Evolutionary conservation across 1,139 yeast genomes (phyloP), one percentile per base, ranked within the genome.

Genomic region (Saccharomycopsis phalli): DNA sequence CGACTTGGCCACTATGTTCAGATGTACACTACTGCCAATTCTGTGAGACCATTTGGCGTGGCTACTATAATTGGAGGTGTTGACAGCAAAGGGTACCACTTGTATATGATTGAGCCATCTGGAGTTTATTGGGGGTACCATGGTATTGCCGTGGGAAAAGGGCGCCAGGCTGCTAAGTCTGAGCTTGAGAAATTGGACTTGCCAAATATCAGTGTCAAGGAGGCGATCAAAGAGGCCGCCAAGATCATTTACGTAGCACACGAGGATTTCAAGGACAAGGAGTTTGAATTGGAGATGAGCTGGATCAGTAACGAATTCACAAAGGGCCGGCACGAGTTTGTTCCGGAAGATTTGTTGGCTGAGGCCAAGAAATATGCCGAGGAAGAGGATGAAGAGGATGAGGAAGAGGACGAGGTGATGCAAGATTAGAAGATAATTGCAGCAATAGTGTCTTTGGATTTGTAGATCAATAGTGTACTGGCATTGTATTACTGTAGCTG

Each of bases 121-220:
- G 98, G 99, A 47, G 70, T 87, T 1, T 83, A 79, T 56, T 91
- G 98, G 97, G 99, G 99, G 36, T 93, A 91, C 62, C 72, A 74
- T 41, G 98, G 96, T 44, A 95, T 96, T 37, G 98, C 98, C 27
- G 77, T 96, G 4, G 99, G 99, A 47, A 93, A 91, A 61, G 98
- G 98, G 35, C 78, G 97, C 60, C 98, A 91, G 62, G 75, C 86
- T 20, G 98, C 98, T 45, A 88, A 87, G 62, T 82, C 91, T 17
- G 98, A 93, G 62, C 71, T 93, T 53, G 99, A 93, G 62, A 93
- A 91, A 61, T 68, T 93, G 52, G 82, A 87, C 50, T 67, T 76
- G 48, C 81, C 76, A 41, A 73, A 71, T 49, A 65, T 93, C 50
- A 66, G 80, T 2, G 83, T 79, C 7, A 71, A 65, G 50, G 94